Conservation (phyloP, 345 rosid genomes). For the Euphorbia peplus region DNA sequence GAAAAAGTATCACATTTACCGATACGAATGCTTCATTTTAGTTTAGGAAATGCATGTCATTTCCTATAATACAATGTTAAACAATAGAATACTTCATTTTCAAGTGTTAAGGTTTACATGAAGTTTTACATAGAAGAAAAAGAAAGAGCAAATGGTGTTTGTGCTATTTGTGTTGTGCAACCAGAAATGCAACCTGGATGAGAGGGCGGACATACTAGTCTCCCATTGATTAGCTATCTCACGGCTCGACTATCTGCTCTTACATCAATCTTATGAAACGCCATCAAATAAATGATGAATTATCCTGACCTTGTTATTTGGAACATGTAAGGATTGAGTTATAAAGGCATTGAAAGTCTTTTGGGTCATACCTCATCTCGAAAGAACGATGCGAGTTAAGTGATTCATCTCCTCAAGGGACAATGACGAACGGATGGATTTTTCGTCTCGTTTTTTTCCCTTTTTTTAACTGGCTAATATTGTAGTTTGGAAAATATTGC, state of each 20-base stretch:
- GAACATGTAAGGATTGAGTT: not conserved
- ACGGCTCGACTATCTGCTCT: too few relatives aligned
- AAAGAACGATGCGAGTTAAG: not conserved
- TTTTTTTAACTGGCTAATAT: too few relatives aligned
- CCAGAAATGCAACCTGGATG: conserved; percentile 44
- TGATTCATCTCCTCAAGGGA: not conserved
- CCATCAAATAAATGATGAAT: not conserved
- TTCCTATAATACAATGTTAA: not conserved
- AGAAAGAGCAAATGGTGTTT: conserved; percentile 63
- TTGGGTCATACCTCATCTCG: not conserved
- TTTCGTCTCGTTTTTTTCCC: too few relatives aligned
- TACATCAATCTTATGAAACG: not conserved
- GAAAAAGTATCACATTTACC: not conserved
- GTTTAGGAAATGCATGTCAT: not conserved
- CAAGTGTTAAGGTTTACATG: conserved; percentile 59
- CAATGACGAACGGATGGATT: too few relatives aligned
- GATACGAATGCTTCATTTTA: not conserved
- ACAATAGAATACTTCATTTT: too few relatives aligned
- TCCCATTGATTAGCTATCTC: too few relatives aligned
- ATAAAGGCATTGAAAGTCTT: not conserved
- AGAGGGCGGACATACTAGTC: too few relatives aligned
- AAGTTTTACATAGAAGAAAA: conserved; percentile 66
- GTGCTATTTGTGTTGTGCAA: conserved; percentile 48
- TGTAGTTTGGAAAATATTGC: too few relatives aligned
- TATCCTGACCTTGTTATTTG: not conserved